Conservation (phyloP, 2,329 filamentous ascomycete species). For the Sporothrix humicola region DNA sequence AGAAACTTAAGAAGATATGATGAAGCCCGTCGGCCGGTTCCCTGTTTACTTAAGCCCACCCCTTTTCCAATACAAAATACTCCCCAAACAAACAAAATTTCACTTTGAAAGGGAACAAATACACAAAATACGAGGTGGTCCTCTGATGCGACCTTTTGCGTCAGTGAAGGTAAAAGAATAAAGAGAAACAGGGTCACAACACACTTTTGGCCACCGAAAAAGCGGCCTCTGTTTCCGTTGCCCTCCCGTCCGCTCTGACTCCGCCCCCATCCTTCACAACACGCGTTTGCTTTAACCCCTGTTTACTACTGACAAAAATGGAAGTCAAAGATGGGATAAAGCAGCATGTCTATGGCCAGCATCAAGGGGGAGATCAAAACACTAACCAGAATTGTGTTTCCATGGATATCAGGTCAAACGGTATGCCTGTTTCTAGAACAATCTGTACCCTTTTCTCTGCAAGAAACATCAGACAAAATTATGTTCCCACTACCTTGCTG, state of each 20-base stretch:
- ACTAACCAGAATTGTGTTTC: not conserved
- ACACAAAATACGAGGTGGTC: not conserved
- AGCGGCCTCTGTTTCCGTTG: not conserved
- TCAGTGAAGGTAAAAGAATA: not conserved
- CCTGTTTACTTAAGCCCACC: no score
- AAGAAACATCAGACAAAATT: no score
- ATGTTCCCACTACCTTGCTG: not conserved
- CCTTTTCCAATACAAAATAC: no score
- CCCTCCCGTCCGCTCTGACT: not conserved
- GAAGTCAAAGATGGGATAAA: not conserved
- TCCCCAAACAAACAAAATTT: no score
- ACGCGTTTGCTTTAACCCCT: not conserved
- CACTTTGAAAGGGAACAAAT: not conserved
- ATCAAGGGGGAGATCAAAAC: not conserved
- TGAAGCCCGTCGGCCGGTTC: no score
- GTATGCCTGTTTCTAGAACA: conserved; percentile 16
- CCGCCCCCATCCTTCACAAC: not conserved
- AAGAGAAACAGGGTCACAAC: conserved; percentile 16
- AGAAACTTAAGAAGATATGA: no score
- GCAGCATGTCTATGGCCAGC: not conserved
- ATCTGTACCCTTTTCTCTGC: not conserved
- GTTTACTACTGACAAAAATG: not conserved
- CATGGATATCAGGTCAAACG: not conserved
- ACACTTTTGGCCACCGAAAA: not conserved
- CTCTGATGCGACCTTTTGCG: not conserved